Base-by-base conservation (phyloP, 2,329 filamentous ascomycete genomes). In the Penicillium hesseltinei region DNA sequence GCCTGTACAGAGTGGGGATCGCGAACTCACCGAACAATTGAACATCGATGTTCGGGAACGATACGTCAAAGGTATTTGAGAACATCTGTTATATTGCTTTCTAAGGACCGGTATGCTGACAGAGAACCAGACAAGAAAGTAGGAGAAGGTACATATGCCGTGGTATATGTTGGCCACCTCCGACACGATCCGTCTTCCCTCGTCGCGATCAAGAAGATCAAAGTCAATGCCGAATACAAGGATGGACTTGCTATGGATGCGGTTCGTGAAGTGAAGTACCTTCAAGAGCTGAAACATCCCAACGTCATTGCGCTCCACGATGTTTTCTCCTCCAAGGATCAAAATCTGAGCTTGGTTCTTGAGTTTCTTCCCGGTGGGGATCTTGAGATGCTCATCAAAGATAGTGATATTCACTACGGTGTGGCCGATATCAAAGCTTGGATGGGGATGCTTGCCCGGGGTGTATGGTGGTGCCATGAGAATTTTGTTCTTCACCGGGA, bases 371-470 rank as follows among this genome's bases (percentile, higher is more conserved):
- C 93, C 0, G 85, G 91, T n/a, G 93, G 94, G 63, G 94, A 99
- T 76, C 83, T 99, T 29, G 91, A 97, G 76, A 91, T 92, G 83
- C 84, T 99, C 58, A 96, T 96, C 73, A 90, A 91, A 73, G 92
- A 97, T 75, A 86, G 84, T 31, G 84, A 88, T 53, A 88, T 97
- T 46, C 85, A 87, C 54, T 97, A 97, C 74, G 90, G 90, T 60
- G 85, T 86, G 11, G 89, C 90, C 19, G 94, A 99, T 74, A 92
- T 97, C 75, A 99, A 99, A 75, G 89, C 92, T 17, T 99, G 94
- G 94, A 96, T 97, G 88, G 90, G 90, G 62, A 97, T 97, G 94
- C 83, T 97, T n/a, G 85, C 84, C 29, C 87, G 93, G 42, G 94
- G 90, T 27, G 86, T 97, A 29, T 96, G 91, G 88, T 99, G 96